Conservation (phyloP, 306 rosid species). For the Dryas octopetala region DNA sequence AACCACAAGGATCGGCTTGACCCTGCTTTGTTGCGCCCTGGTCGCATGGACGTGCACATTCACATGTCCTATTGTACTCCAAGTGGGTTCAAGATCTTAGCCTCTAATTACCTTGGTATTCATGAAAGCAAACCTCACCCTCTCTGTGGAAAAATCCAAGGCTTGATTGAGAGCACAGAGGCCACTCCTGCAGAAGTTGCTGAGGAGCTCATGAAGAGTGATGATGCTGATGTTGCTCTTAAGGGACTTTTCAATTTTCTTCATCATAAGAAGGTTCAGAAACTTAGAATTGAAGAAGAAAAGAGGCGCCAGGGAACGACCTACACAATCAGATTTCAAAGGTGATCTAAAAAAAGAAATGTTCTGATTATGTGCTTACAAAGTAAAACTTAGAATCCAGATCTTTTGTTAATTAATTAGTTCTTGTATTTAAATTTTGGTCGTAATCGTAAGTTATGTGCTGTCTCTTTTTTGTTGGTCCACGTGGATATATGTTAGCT, state of each 20-base stretch:
- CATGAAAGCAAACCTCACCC: constrained; percentile 21
- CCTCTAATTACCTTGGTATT: constrained; percentile 43
- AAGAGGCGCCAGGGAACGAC: too few relatives aligned
- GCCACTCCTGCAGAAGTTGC: constrained; percentile 52
- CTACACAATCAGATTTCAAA: too few relatives aligned
- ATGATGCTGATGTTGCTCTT: constrained; percentile 35
- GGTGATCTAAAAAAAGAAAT: too few relatives aligned
- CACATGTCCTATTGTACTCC: constrained; percentile 47
- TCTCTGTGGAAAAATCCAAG: constrained; percentile 26
- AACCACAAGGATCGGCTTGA: constrained; percentile 54
- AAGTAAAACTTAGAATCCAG: too few relatives aligned
- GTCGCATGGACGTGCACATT: constrained; percentile 69
- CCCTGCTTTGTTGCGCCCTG: constrained; percentile 45
- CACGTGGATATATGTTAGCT: too few relatives aligned
- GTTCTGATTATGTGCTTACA: too few relatives aligned
- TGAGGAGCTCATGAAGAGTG: constrained; percentile 42
- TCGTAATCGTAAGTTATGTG: too few relatives aligned
- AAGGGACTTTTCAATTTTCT: constrained; percentile 30
- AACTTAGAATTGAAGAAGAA: too few relatives aligned
- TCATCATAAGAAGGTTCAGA: constrained; percentile 9
- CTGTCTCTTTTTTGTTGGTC: too few relatives aligned
- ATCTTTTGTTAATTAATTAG: too few relatives aligned
- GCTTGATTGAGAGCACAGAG: constrained; percentile 26
- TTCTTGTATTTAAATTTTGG: too few relatives aligned
- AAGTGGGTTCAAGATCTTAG: constrained; percentile 40